Evolutionary conservation across 306 rosid species (phyloP).

Genomic region (Prunus padus): DNA sequence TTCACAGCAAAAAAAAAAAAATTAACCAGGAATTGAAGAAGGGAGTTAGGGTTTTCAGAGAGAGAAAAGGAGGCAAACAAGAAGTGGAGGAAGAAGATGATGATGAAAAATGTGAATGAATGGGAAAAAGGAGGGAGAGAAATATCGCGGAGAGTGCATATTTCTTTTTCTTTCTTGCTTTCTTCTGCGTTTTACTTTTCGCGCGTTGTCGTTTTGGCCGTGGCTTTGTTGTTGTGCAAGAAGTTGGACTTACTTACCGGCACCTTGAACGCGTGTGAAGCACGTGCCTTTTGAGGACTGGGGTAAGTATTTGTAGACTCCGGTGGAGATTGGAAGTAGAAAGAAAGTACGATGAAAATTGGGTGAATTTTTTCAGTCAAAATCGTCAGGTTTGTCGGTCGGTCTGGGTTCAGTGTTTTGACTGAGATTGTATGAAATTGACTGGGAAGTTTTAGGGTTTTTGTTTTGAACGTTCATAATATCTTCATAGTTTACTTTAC

Average conservation of each 20-base stretch:
- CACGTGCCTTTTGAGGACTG: neutral
- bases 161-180: neutral
- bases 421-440: neutral
- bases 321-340: neutral
- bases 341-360: neutral
- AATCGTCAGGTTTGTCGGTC: neutral
- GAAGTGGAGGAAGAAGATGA: constrained; percentile 28
- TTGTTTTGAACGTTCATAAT: neutral
- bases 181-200: constrained; percentile 19
- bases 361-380: too few species aligned
- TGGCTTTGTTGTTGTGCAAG: constrained; percentile 28
- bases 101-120: constrained; percentile 17
- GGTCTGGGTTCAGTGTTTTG: neutral
- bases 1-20: neutral
- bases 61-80: constrained; percentile 11
- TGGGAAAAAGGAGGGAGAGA: constrained; percentile 6
- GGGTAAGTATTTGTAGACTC: neutral
- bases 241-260: constrained; percentile 12
- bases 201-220: constrained; percentile 22
- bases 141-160: neutral
- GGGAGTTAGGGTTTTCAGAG: constrained; percentile 32
- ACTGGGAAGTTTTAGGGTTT: too few species aligned
- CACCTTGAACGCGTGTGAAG: neutral
- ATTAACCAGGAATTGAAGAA: neutral
- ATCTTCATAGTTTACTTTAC: too few species aligned